These are phyloP conservation scores for Lepraria neglecta DNA, from an alignment of 495 filamentous ascomycete species.

Conservation along the genomic window DNA sequence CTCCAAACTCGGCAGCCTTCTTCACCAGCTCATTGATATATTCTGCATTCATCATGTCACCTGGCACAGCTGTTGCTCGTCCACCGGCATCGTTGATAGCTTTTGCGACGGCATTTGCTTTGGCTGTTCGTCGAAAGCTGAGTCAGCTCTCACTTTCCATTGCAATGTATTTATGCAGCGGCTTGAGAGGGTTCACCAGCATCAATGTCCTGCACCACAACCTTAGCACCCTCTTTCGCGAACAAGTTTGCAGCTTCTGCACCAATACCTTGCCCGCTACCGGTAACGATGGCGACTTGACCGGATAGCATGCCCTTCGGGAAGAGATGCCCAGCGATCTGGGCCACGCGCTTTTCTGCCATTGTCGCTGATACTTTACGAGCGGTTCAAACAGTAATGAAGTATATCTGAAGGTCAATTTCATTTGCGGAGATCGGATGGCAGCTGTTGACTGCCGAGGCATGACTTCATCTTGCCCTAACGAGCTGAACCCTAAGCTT, in stretches of 20 bases:
- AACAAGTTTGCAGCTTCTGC: constrained; percentile 76
- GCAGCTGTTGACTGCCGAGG: constrained; percentile 20
- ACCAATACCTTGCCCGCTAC: constrained; percentile 82
- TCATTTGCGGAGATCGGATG: not conserved
- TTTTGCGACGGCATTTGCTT: constrained; percentile 55
- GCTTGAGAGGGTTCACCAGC: constrained; percentile 41
- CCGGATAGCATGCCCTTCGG: constrained; percentile 67
- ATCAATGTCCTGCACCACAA: constrained; percentile 78
- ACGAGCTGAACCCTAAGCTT: not conserved
- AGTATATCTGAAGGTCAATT: not conserved
- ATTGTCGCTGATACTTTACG: constrained; percentile 27
- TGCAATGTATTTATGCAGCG: not conserved
- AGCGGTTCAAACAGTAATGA: not conserved
- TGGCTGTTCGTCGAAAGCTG: constrained; percentile 37
- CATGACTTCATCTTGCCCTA: constrained; percentile 11
- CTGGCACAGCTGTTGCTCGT: constrained; percentile 60
- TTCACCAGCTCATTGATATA: constrained; percentile 65
- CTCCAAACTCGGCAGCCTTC: constrained; percentile 69
- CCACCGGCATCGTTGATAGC: constrained; percentile 58
- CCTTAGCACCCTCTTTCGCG: constrained; percentile 78
- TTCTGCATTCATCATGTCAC: constrained; percentile 62
- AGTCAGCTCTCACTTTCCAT: constrained; percentile 4
- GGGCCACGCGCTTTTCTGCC: constrained; percentile 51
- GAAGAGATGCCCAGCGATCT: constrained; percentile 70
- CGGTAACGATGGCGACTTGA: constrained; percentile 81